A percentile compares a stretch with the other conserved stretches of the same genome.
Conservation (phyloP, 169 alveolate genomes). For the Plasmodium sp. region DNA sequence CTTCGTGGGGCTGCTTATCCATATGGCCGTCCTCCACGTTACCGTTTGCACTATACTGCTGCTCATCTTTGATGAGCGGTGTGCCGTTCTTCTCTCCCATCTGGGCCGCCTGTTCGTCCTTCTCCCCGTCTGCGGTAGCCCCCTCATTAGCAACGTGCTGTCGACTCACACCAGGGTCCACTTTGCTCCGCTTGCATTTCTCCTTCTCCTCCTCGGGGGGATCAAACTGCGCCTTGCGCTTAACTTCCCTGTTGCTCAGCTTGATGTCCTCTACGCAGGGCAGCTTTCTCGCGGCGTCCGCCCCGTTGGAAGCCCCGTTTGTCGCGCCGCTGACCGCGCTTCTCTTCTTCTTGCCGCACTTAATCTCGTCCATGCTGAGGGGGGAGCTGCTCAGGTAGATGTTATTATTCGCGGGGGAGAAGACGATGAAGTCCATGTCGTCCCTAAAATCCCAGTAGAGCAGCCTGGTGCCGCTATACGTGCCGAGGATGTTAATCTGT, state of each 20-base stretch:
- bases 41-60: conserved; percentile 25
- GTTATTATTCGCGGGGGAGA: conserved; percentile 80
- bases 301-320: neutral
- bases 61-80: neutral
- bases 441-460: conserved; percentile 90
- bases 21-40: neutral
- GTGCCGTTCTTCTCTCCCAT: neutral
- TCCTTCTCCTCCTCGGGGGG: neutral
- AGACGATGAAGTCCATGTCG: conserved; percentile 86
- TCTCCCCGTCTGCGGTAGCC: neutral
- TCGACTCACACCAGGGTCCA: neutral
- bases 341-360: conserved; percentile 13
- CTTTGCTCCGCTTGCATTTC: neutral
- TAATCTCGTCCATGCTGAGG: conserved; percentile 40
- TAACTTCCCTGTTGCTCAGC: conserved; percentile 16
- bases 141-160: neutral
- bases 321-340: neutral
- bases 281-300: neutral
- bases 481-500: conserved; percentile 89
- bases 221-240: conserved; percentile 16
- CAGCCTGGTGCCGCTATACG: conserved; percentile 88
- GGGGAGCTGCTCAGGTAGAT: conserved; percentile 79
- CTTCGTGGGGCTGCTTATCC: neutral
- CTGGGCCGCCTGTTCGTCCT: neutral
- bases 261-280: conserved; percentile 30